Evolutionary conservation across 2,329 filamentous ascomycete species (phyloP).

Genomic region (Xylaria sp.): DNA sequence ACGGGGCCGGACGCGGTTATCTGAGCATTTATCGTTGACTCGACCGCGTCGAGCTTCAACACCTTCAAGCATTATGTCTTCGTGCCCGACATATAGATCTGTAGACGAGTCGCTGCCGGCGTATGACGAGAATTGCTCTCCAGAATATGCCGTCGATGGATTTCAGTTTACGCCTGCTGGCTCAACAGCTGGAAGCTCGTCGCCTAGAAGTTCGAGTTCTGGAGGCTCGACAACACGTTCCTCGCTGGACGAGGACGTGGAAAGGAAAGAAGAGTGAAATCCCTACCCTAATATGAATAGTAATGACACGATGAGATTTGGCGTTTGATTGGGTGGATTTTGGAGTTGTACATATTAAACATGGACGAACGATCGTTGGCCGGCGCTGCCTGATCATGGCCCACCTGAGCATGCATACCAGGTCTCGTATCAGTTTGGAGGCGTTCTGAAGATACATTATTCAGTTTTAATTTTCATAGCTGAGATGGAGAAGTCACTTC

Average conservation of each 20-base stretch:
- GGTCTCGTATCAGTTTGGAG: neutral
- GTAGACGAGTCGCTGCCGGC: constrained; percentile 55
- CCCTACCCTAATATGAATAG: neutral
- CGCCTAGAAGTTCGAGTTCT: constrained; percentile 31
- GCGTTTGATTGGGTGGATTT: constrained; percentile 5
- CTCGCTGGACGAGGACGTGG: constrained; percentile 45
- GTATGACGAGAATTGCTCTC: constrained; percentile 53
- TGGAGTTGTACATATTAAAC: constrained; percentile 15
- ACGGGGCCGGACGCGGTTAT: constrained; percentile 36
- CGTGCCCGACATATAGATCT: constrained; percentile 49
- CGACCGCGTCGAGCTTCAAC: constrained; percentile 38
- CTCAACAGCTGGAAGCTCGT: constrained; percentile 17
- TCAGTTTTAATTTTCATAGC: neutral
- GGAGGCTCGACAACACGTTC: constrained; percentile 38
- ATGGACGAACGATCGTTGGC: constrained; percentile 4
- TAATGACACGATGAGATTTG: constrained; percentile 2
- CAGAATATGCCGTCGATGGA: constrained; percentile 56
- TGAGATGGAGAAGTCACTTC: neutral
- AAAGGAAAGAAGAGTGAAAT: constrained; percentile 43
- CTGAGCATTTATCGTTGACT: constrained; percentile 33
- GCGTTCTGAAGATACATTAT: neutral
- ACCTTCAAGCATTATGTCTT: constrained; percentile 46
- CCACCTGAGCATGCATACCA: neutral
- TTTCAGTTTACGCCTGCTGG: constrained; percentile 52
- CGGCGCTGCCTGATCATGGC: constrained; percentile 4